Evolutionary conservation across 2,329 filamentous ascomycete genomes (phyloP), one percentile per base, ranked within the genome.

Genomic region (Hypoxylon sp.): DNA sequence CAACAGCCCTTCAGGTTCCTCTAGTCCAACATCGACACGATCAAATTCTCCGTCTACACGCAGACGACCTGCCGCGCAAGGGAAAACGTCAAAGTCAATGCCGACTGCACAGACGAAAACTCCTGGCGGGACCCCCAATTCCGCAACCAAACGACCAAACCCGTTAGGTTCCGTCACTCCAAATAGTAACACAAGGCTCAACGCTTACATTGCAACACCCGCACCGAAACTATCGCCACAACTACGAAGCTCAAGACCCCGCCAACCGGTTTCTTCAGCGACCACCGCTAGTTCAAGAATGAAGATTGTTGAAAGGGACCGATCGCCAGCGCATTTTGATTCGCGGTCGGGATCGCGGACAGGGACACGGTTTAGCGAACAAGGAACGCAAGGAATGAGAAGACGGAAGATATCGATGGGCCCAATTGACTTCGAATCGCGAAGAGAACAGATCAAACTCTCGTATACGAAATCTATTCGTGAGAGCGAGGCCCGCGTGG

Each of bases 401-500:
- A 82, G 85, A 64, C 83, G 85, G 47, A 89, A 88, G 75, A 83
- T 88, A 56, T 87, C 87, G 1, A 82, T 94, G 65, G 91, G 91
- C 1, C 91, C 91, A 66, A 92, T 97, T 57, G 93, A 97, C 79
- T 96, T 97, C 77, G 93, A 92, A 66, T 92, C 93, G 72, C 88
- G 93, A 55, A 87, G 94, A 73, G 91, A 94, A 76, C 90, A 90
- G 67, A 97, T 97, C 74, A 91, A 94, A 73, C 88, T 94, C 63
- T 94, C 93, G 13, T 95, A 97, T 79, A 94, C 90, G 73, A 93
- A 92, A 77, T 93, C 92, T n/a, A 90, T 96, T 52, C 88, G 91
- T 70, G 91, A 93, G 76, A 91, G 83, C 73, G 90, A 92, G 76
- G 90, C 87, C 65, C 80, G 83, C n/a, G 85, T 86, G 63, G 85